Evolutionary conservation across 176 grass and related monocot genomes (phyloP), one percentile per base, ranked within the genome.

Genomic region (Alloteropsis semialata): DNA sequence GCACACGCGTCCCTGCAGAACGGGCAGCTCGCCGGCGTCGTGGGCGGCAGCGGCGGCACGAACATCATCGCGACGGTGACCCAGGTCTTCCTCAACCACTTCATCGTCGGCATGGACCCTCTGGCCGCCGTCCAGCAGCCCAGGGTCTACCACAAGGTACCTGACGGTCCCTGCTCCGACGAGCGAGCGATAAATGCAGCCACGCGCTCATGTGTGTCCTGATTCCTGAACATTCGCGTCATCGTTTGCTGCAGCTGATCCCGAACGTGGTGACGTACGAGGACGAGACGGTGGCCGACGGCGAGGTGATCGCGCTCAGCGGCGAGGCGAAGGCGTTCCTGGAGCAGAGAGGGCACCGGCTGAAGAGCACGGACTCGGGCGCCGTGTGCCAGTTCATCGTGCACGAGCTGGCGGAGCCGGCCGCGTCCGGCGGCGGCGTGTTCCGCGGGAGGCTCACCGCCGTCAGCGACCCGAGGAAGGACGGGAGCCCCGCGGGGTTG

Each of bases 391-490:
- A 98, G 56, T 38, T 98, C 66, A 90, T 95, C 21, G 92, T 95
- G 34, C 96, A 98, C 22, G 78, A 98, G 33, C 33, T 98, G 42
- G 37, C 38, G 29, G 62, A 72, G 22, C 60, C 86, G 28, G 65
- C 87, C 3, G 27, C 44, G 50, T 14, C 27, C 12, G 22, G n/a
- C 5, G 42, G 16, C 30, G 50, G 60, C 32, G 86, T 95, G 45
- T 81, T 89, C 75, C 85, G 63, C 10, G 96, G 96, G 27, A 84
- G 81, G 82, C 89, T 98, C 48, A 98, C 87, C 19, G 96, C 96
- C 28, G 90, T 98, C 59, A 98, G 96, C 61, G 96, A 98, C 75
- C 92, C 88, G 5, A 86, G 96, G 75, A 98, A 98, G 78, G 96
- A 84, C 50, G 96, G 96, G 44, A 71, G 61, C 18, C 96, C 96